Evolutionary conservation across 495 filamentous ascomycete species (phyloP), one percentile per base, ranked within the genome.

Genomic region (Neurospora terricola): DNA sequence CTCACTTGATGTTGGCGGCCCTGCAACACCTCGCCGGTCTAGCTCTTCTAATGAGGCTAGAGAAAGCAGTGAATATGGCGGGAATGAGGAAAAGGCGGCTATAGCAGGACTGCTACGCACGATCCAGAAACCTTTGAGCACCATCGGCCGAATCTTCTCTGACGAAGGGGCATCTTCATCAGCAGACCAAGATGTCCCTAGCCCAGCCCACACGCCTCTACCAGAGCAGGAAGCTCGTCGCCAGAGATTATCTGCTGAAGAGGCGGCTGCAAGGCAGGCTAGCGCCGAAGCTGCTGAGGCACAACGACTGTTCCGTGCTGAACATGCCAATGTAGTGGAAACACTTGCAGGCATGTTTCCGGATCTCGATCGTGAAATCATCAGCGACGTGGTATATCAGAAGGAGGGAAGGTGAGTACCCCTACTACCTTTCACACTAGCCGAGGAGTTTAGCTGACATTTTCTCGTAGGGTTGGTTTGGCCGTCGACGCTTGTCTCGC

Each of bases 71-170:
- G 76, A 77, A 71, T 77, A 80, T 73, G 76, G 75, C 38, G 82
- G 80, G 59, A 89, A 88, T 30, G 88, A 92, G 48, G 92, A 76
- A 90, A 97, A 76, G 88, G 88, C 91, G 1, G 93, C 96, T 43
- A 94, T 97, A 40, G 90, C 91, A 30, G 94, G 96, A 3, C 83
- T 99, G 12, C 84, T 99, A 18, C 90, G 94, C 68, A 94, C 94
- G 1, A 98, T 99, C 70, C 94, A 98, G 80, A 91, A 88, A 72
- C 96, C 96, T 0, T 84, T 99, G 45, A 93, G 92, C 54, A 96
- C 94, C 18, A 97, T 99, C 78, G 96, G 96, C n/a, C 90, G 94
- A 71, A 98, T 99, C 42, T 98, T 99, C 83, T 93, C 93, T 2
- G 96, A 99, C 69, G 94, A 97, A 2, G 70, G 81, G 72, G 62